These are phyloP conservation scores for Hyaloscypha variabilis DNA, from an alignment of 495 filamentous ascomycete genomes.

Conservation along the genomic window DNA sequence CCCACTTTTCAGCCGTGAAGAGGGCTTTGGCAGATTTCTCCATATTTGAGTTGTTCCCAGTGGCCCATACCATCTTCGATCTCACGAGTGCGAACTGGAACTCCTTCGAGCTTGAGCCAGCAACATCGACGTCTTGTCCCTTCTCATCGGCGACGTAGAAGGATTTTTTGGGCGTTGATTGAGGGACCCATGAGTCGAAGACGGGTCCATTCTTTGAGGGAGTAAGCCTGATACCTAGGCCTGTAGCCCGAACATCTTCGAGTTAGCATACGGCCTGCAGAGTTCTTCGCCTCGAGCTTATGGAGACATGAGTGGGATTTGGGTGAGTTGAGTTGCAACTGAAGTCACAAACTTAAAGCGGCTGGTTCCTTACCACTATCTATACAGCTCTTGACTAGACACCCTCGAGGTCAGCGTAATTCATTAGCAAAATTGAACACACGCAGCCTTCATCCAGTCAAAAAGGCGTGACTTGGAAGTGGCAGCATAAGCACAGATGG, in stretches of 20 bases:
- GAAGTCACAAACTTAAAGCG: too few relatives aligned
- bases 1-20: conserved; percentile 60
- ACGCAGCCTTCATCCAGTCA: background rate
- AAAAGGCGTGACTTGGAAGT: background rate
- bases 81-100: conserved; percentile 43
- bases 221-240: conserved; percentile 46
- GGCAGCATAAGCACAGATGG: background rate
- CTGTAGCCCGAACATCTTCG: too few relatives aligned
- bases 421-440: background rate
- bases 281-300: too few relatives aligned
- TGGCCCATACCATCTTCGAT: conserved; percentile 30
- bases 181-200: conserved; percentile 26
- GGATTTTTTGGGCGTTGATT: conserved; percentile 9
- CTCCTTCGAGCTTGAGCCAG: conserved; percentile 24
- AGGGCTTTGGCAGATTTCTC: conserved; percentile 47
- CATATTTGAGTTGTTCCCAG: conserved; percentile 22
- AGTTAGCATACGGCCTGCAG: too few relatives aligned
- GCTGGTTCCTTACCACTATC: too few relatives aligned
- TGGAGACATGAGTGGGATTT: too few relatives aligned
- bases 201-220: conserved; percentile 48
- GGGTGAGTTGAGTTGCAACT: too few relatives aligned
- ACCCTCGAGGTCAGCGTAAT: background rate
- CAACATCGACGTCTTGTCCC: conserved; percentile 19
- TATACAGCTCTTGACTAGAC: conserved; percentile 51
- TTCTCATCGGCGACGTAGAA: conserved; percentile 25